phyloP scores from a whole-genome alignment of 768 basidiomycete species.

The Tylopilus subfusipes region DNA sequence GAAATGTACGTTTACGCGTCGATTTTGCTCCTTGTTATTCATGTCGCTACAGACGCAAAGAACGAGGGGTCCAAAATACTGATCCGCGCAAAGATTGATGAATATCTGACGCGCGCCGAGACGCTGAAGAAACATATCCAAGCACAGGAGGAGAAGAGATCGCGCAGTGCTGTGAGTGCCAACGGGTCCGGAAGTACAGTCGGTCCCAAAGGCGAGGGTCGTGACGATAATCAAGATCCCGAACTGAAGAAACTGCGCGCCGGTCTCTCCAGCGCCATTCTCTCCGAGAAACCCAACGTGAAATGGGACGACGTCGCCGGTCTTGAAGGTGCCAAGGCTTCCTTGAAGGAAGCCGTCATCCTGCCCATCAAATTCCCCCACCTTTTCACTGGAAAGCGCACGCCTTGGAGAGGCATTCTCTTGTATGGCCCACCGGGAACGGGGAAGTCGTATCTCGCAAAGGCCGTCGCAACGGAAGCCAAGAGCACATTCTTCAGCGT shows the following conservation, averaged over 20 bases:
- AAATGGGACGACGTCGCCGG: constrained; percentile 99
- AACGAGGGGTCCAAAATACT: constrained; percentile 88
- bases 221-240: constrained; percentile 74
- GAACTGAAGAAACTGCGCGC: constrained; percentile 97
- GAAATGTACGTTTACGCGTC: constrained; percentile 56
- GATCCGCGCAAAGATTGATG: constrained; percentile 83
- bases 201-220: constrained; percentile 46
- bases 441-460: constrained; percentile 94
- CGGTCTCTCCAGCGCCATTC: constrained; percentile 80
- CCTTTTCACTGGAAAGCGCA: constrained; percentile 96
- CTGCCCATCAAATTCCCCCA: constrained; percentile 99
- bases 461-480: constrained; percentile 98
- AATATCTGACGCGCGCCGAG: constrained; percentile 91
- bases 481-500: constrained; percentile 99
- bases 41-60: constrained; percentile 60
- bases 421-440: constrained; percentile 98
- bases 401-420: constrained; percentile 94
- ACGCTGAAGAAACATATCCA: constrained; percentile 81
- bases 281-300: constrained; percentile 92
- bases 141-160: constrained; percentile 54
- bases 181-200: constrained; percentile 43
- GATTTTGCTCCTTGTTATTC: background rate
- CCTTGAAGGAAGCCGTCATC: constrained; percentile 97
- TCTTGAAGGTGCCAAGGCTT: constrained; percentile 90
- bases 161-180: constrained; percentile 46